Percentiles rank a stretch among this genome's conserved stretches.
Evolutionary conservation across 305 asterid genomes (phyloP).

Genomic region (Withania somnifera): DNA sequence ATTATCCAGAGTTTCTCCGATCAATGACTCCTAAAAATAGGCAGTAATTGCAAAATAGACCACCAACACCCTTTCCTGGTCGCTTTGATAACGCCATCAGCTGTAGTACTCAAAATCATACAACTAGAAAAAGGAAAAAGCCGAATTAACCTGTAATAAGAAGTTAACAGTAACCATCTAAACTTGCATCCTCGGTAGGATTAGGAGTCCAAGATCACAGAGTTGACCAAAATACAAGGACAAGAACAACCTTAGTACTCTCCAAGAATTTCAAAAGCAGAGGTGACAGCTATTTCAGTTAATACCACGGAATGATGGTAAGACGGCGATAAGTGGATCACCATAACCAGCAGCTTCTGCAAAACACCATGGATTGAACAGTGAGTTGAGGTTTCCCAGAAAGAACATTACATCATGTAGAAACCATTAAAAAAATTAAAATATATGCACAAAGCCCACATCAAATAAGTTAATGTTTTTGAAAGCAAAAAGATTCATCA

Average conservation of each 20-base stretch:
- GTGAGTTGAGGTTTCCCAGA: neutral
- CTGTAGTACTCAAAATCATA: neutral
- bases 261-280: neutral
- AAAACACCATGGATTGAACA: neutral
- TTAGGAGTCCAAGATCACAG: neutral
- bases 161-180: neutral
- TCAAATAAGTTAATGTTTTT: neutral
- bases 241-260: neutral
- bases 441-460: neutral
- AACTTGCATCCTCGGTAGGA: neutral
- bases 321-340: slow-evolving; percentile 65
- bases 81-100: neutral
- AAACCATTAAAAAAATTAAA: neutral
- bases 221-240: neutral
- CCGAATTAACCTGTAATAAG: neutral
- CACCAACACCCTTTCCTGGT: neutral
- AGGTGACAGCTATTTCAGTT: slow-evolving; percentile 15
- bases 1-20: neutral
- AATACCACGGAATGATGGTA: slow-evolving; percentile 59
- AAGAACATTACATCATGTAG: neutral
- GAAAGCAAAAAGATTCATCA: neutral
- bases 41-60: neutral
- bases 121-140: neutral
- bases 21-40: neutral
- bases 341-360: slow-evolving; percentile 78